Evolutionary conservation across 257 asterid species (phyloP), one percentile per base, ranked within the genome.

Genomic region (Primulina eburnea): DNA sequence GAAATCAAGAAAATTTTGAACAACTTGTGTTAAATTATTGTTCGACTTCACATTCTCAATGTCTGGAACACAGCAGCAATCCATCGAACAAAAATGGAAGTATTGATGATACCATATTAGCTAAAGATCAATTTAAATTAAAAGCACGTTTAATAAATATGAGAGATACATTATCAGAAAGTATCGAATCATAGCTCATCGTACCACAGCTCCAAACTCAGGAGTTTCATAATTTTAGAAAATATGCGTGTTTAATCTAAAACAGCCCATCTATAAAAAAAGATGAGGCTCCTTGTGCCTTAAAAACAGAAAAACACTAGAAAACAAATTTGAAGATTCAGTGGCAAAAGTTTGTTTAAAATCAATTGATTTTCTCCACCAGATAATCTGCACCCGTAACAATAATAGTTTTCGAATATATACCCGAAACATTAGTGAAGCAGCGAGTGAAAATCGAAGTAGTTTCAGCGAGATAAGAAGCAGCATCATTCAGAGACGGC

Each of bases 401-500:
- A 67, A 18, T 34, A 28, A 77, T 18, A 32, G 73, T 56, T 9
- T 30, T 18, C 74, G 1, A 30, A 67, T 72, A 62, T 40, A 58
- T 81, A 88, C 97, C 81, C 6, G 92, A 75, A 78, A 76, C 78
- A 71, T 85, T 89, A 12, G 88, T 68, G 76, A 90, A 91, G 79
- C 97, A 94, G 14, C 96, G 83, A 26, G 98, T 84, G 79, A 89
- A 89, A 65, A 85, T 84, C 7, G 97, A 89, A 62, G 95, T 81
- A 7, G 97, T 83, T 70, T 88, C 96, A 9, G 97, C 86, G 71
- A 91, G 74, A 85, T 85, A 91, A 30, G 97, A 82, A 67, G 99
- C 95, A 64, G 97, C 97, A 1, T 89, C 97, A 65, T 85, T 76
- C 50, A 94, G 78, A 67, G 86, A 71, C 7, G 98, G 96, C 40